A percentile compares a stretch with the other conserved stretches of the same genome.
phyloP scores from a whole-genome alignment of 2,329 filamentous ascomycete genomes.

The Hypoxylon sp. region DNA sequence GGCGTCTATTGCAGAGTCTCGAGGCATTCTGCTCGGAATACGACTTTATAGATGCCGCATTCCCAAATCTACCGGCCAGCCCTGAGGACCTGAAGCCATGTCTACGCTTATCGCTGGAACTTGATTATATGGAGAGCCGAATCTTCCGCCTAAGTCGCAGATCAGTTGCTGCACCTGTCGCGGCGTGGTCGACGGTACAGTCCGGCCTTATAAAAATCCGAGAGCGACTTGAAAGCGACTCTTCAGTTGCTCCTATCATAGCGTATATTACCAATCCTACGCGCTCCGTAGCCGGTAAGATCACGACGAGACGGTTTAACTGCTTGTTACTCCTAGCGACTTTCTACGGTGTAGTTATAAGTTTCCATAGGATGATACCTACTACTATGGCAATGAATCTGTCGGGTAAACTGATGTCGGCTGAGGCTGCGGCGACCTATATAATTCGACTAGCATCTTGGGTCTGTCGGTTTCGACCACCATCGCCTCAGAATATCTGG shows the following conservation, averaged over 20 bases:
- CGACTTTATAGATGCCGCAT: conserved; percentile 42
- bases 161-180: conserved; percentile 4
- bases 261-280: conserved; percentile 27
- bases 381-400: conserved; percentile 8
- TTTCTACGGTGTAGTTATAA: conserved; percentile 43
- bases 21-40: conserved; percentile 41
- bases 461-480: conserved; percentile 36
- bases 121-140: conserved; percentile 41
- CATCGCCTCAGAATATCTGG: conserved; percentile 45
- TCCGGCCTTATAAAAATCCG: conserved; percentile 34
- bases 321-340: conserved; percentile 41
- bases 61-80: conserved; percentile 28
- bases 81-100: conserved; percentile 40
- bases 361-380: conserved; percentile 43
- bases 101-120: conserved; percentile 40
- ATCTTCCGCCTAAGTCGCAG: conserved; percentile 41
- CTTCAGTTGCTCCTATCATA: conserved; percentile 35
- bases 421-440: conserved; percentile 36
- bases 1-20: conserved; percentile 39
- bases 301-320: conserved; percentile 43
- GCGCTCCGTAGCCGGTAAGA: conserved; percentile 30
- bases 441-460: conserved; percentile 43
- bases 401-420: conserved; percentile 33
- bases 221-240: conserved; percentile 33
- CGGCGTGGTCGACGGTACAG: conserved; percentile 37